Percentiles rank a stretch among this genome's conserved stretches.
phyloP scores from a whole-genome alignment of 805 yeast genomes.

The Ogataea polymorpha region DNA sequence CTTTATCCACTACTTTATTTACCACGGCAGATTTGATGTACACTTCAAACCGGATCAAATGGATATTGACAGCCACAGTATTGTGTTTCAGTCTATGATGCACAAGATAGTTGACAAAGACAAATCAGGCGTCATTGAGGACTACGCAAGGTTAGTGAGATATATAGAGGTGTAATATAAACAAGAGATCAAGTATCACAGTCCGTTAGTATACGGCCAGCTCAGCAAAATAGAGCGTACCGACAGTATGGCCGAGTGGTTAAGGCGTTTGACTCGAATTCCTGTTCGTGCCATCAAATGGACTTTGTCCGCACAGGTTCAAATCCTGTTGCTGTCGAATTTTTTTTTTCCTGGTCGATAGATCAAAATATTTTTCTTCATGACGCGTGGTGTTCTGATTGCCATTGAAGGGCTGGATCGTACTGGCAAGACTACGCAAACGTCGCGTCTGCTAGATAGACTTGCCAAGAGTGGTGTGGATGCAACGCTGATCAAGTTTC shows the following conservation, averaged over 20 bases:
- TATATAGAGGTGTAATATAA: neutral
- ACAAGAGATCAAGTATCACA: neutral
- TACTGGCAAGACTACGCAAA: slow-evolving; percentile 91
- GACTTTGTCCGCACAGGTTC: slow-evolving; percentile 67
- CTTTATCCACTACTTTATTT: slow-evolving; percentile 28
- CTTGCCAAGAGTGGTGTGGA: slow-evolving; percentile 30
- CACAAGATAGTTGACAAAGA: slow-evolving; percentile 21
- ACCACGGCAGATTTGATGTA: slow-evolving; percentile 23
- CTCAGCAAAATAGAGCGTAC: neutral
- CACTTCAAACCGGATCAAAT: slow-evolving; percentile 18
- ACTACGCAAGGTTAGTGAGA: slow-evolving; percentile 12
- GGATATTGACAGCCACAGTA: slow-evolving; percentile 27
- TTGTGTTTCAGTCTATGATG: slow-evolving; percentile 29
- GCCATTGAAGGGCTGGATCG: slow-evolving; percentile 92
- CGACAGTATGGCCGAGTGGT: slow-evolving; percentile 41
- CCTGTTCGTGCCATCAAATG: slow-evolving; percentile 34
- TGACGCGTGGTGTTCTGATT: slow-evolving; percentile 65
- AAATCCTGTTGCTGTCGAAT: slow-evolving; percentile 60
- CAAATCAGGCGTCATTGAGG: slow-evolving; percentile 11
- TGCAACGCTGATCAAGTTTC: slow-evolving; percentile 67
- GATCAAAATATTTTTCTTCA: slow-evolving; percentile 4
- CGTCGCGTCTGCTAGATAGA: slow-evolving; percentile 37
- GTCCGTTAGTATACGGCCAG: neutral
- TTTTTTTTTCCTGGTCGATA: slow-evolving; percentile 24
- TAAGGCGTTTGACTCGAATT: slow-evolving; percentile 39